A percentile compares a stretch with the other conserved stretches of the same genome.
Evolutionary conservation across 805 yeast species (phyloP).

Genomic region (Scheffersomyces amazonensis): DNA sequence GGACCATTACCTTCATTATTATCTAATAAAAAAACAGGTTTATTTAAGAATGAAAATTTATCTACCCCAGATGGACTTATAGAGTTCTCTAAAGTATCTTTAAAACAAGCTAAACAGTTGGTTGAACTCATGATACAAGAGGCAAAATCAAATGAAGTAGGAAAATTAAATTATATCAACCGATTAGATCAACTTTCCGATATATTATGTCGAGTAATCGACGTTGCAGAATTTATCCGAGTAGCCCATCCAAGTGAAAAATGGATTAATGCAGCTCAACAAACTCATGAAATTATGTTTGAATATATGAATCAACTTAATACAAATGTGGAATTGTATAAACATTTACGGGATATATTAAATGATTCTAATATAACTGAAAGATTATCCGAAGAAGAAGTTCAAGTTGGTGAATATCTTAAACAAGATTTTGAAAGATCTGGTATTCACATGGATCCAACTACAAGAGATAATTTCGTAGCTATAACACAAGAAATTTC

Average conservation of each 20-base stretch:
- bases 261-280: conserved; percentile 79
- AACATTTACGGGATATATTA: conserved; percentile 56
- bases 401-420: conserved; percentile 75
- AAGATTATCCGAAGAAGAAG: conserved; percentile 66
- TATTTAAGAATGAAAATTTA: conserved; percentile 72
- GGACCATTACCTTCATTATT: conserved; percentile 1
- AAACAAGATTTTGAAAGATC: conserved; percentile 85
- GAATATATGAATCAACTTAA: conserved; percentile 92
- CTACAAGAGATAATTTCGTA: conserved; percentile 67
- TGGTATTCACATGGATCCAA: conserved; percentile 76
- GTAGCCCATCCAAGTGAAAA: conserved; percentile 77
- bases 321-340: conserved; percentile 72
- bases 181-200: conserved; percentile 85
- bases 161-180: conserved; percentile 47
- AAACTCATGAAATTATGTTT: conserved; percentile 82
- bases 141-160: conserved; percentile 39
- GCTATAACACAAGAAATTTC: conserved; percentile 78
- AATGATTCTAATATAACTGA: conserved; percentile 26
- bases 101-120: conserved; percentile 61
- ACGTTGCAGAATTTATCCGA: conserved; percentile 87
- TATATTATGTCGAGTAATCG: conserved; percentile 86
- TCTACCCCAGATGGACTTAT: conserved; percentile 68
- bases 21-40: conserved; percentile 43
- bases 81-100: conserved; percentile 62
- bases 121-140: conserved; percentile 51